These are phyloP conservation scores for Phytophthora boehmeriae DNA, from an alignment of 352 stramenopile species.

Conservation along the genomic window DNA sequence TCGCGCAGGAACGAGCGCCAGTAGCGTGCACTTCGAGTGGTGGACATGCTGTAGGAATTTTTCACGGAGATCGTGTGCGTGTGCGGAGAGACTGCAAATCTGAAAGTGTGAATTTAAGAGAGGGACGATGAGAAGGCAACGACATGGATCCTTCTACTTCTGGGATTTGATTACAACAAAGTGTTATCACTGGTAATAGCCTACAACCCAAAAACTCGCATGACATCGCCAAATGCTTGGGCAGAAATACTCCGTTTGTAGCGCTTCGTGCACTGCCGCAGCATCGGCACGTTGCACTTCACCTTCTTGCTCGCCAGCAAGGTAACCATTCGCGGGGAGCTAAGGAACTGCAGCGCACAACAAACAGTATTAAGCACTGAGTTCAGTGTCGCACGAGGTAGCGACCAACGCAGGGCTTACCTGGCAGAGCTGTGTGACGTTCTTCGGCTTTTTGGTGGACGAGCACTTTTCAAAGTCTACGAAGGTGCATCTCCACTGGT, in stretches of 20 bases:
- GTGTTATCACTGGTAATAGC: background rate
- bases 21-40: constrained; percentile 46
- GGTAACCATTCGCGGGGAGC: constrained; percentile 60
- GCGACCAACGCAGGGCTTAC: constrained; percentile 18
- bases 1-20: constrained; percentile 52
- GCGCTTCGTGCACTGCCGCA: constrained; percentile 64
- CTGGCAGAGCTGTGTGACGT: constrained; percentile 82
- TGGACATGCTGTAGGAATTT: constrained; percentile 23
- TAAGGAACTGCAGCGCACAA: constrained; percentile 54
- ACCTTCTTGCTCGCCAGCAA: constrained; percentile 54
- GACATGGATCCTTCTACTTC: too few species aligned
- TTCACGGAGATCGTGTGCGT: background rate
- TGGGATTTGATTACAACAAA: too few species aligned
- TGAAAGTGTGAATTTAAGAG: constrained; percentile 16
- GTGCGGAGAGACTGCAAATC: constrained; percentile 9
- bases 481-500: constrained; percentile 61
- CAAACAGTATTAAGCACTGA: background rate
- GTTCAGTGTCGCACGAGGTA: background rate
- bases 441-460: constrained; percentile 70
- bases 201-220: constrained; percentile 53
- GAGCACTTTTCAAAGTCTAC: constrained; percentile 84
- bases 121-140: background rate
- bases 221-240: constrained; percentile 45
- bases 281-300: constrained; percentile 38
- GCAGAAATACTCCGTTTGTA: constrained; percentile 64